Conservation (phyloP, 306 rosid species). For the Dalbergia cultrata region DNA sequence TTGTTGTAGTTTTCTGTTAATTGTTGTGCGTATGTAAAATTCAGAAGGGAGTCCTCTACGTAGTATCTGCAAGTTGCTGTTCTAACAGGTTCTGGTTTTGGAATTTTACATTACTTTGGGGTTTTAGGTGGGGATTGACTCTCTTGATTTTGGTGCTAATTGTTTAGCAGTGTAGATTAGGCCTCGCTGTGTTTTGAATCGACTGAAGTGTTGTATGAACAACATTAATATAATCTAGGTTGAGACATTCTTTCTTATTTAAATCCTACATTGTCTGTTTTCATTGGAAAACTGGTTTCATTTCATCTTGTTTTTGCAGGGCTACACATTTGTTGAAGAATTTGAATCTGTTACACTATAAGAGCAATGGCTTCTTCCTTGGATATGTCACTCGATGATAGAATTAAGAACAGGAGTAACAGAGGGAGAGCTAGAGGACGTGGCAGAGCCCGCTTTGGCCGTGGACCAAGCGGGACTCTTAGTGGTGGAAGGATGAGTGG, state of each 20-base stretch:
- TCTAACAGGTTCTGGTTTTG: conserved; percentile 7
- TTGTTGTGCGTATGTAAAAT: not conserved
- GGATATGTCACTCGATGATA: conserved; percentile 93
- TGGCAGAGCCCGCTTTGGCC: conserved; percentile 76
- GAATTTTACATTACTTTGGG: not conserved
- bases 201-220: not conserved
- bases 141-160: conserved; percentile 2
- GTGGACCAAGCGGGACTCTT: conserved; percentile 66
- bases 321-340: conserved; percentile 33
- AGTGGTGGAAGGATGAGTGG: conserved; percentile 67
- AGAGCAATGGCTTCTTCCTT: conserved; percentile 76
- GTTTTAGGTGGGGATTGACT: not conserved
- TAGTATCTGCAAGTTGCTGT: not conserved
- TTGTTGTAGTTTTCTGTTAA: not conserved
- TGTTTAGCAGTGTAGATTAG: conserved; percentile 8
- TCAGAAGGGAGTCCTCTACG: not conserved
- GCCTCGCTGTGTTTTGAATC: not conserved
- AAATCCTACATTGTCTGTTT: not conserved
- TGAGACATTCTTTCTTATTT: not conserved
- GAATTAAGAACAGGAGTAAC: conserved; percentile 79
- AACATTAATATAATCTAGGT: not conserved
- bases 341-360: conserved; percentile 6
- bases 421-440: conserved; percentile 83
- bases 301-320: conserved; percentile 44
- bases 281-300: not conserved